Conservation (phyloP, 2,329 filamentous ascomycete species). For the Diaporthe longicolla region DNA sequence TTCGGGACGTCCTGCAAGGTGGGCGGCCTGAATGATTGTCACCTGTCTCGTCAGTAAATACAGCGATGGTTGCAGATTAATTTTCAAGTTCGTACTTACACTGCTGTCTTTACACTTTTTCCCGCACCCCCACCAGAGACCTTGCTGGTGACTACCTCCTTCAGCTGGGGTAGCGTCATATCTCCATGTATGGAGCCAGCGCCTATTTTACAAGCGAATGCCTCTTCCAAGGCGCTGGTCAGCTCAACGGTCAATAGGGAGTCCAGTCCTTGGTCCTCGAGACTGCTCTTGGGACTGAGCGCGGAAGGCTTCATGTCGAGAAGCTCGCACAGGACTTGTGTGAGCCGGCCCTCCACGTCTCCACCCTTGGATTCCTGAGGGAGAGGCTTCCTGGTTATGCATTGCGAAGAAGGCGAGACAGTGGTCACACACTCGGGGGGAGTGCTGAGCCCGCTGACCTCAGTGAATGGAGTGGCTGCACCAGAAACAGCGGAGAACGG, state of each 20-base stretch:
- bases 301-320: neutral
- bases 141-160: neutral
- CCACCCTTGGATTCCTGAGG: neutral
- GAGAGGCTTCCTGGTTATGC: neutral
- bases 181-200: neutral
- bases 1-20: neutral
- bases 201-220: neutral
- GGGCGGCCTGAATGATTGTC: neutral
- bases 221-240: neutral
- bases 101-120: neutral
- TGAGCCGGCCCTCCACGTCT: neutral
- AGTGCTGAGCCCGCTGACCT: neutral
- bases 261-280: slow-evolving; percentile 2
- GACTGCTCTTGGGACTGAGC: neutral
- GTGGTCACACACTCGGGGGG: neutral
- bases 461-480: neutral
- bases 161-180: neutral
- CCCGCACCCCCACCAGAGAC: neutral
- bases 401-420: neutral
- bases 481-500: neutral
- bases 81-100: neutral
- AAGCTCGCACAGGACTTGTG: neutral
- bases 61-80: neutral
- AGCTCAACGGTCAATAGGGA: neutral
- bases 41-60: neutral